Evolutionary conservation across 768 basidiomycete genomes (phyloP).

Genomic region (Mycena venus): DNA sequence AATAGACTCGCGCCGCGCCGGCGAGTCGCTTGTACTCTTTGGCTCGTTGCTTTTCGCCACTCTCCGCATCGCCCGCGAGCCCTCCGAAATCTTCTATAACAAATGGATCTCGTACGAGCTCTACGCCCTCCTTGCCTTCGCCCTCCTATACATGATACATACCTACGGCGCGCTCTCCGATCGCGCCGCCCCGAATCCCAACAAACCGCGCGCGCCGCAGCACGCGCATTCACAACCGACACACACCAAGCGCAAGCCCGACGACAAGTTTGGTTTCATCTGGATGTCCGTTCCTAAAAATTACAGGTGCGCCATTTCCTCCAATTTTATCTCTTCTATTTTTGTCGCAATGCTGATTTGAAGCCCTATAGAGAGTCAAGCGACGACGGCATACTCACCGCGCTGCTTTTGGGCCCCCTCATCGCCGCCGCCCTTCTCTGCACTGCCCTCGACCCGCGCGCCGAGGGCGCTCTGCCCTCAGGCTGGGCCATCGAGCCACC

Average conservation of each 20-base stretch:
- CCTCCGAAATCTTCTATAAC: slow-evolving; percentile 48
- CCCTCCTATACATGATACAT: slow-evolving; percentile 74
- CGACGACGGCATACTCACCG: slow-evolving; percentile 90
- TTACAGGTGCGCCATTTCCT: slow-evolving; percentile 68
- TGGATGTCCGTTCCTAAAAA: slow-evolving; percentile 96
- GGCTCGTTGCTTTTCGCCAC: slow-evolving; percentile 71
- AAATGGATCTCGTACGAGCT: slow-evolving; percentile 73
- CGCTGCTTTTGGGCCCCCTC: slow-evolving; percentile 86
- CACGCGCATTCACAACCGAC: slow-evolving; percentile 10
- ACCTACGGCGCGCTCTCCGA: slow-evolving; percentile 63
- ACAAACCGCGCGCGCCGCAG: not conserved
- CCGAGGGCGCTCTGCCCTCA: slow-evolving; percentile 57
- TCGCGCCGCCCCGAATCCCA: slow-evolving; percentile 1
- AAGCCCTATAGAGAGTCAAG: slow-evolving; percentile 71
- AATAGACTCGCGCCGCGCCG: slow-evolving; percentile 73
- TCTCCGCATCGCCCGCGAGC: slow-evolving; percentile 57
- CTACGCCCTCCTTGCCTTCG: slow-evolving; percentile 63
- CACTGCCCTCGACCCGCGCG: slow-evolving; percentile 53
- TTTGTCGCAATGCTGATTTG: not conserved
- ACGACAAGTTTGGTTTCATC: slow-evolving; percentile 74
- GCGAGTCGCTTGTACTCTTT: slow-evolving; percentile 77
- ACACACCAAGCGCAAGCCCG: slow-evolving; percentile 31
- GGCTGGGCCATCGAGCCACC: slow-evolving; percentile 88
- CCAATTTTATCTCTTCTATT: not conserved
- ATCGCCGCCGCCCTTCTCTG: slow-evolving; percentile 79